These are phyloP conservation scores for Solanum clarkiae DNA, from an alignment of 257 asterid species.

Conservation along the genomic window DNA sequence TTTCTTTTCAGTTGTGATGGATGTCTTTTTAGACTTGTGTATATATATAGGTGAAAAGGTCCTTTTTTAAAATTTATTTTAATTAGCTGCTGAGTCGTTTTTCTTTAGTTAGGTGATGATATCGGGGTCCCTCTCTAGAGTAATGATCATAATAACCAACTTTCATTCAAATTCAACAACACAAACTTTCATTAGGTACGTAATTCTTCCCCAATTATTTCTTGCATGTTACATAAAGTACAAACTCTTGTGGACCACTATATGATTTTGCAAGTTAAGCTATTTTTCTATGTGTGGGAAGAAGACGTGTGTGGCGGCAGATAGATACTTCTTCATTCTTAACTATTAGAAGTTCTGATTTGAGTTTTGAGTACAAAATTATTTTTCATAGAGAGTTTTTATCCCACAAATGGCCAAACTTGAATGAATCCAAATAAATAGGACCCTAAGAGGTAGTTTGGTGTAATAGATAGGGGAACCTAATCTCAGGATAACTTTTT, in stretches of 20 bases:
- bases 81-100: conserved; percentile 25
- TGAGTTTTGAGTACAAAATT: too few species aligned
- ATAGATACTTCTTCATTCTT: not conserved
- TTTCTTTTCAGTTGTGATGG: not conserved
- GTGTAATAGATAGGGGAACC: too few species aligned
- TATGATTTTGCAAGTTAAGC: not conserved
- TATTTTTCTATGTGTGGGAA: not conserved
- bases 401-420: not conserved
- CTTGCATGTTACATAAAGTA: conserved; percentile 20
- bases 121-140: conserved; percentile 4
- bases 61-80: not conserved
- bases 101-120: conserved; percentile 36
- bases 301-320: not conserved
- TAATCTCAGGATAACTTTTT: too few species aligned
- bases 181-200: conserved; percentile 1
- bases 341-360: not conserved
- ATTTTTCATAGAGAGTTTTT: not conserved
- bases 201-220: not conserved
- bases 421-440: not conserved
- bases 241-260: not conserved
- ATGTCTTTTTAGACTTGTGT: not conserved
- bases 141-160: not conserved
- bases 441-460: too few species aligned
- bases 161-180: not conserved
- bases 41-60: not conserved